These are phyloP conservation scores for Posidonia oceanica DNA, from an alignment of 116 monocot genomes.

Conservation along the genomic window DNA sequence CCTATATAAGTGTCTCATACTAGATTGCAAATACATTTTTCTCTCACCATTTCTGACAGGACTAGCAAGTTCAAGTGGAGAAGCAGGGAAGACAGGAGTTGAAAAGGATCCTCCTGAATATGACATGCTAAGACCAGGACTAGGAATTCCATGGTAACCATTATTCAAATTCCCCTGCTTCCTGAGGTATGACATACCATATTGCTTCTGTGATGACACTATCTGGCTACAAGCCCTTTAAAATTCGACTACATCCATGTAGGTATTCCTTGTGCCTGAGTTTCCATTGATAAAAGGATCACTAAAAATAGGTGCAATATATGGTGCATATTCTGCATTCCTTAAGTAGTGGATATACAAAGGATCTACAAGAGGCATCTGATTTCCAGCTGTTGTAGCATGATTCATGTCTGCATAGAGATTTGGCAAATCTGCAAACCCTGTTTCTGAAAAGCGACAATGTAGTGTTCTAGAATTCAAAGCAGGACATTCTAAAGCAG, in stretches of 20 bases:
- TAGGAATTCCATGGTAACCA: constrained; percentile 43
- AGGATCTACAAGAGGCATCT: constrained; percentile 27
- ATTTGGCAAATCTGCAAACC: constrained; percentile 28
- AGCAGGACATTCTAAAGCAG: constrained; percentile 2
- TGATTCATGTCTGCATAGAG: constrained; percentile 29
- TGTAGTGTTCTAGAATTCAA: too few species aligned
- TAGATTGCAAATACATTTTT: constrained; percentile 33
- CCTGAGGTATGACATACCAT: constrained; percentile 30
- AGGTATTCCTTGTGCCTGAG: constrained; percentile 25
- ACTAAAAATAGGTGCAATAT: constrained; percentile 24
- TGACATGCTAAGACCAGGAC: constrained; percentile 40
- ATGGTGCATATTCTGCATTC: constrained; percentile 39
- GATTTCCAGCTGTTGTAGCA: constrained; percentile 29
- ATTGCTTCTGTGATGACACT: constrained; percentile 55
- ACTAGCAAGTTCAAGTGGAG: constrained; percentile 49
- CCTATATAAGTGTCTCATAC: constrained; percentile 46
- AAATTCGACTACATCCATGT: constrained; percentile 38
- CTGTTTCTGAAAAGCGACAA: too few species aligned
- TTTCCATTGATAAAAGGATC: constrained; percentile 35
- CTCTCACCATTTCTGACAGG: constrained; percentile 55
- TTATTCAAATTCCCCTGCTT: constrained; percentile 33
- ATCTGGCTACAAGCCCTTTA: constrained; percentile 34
- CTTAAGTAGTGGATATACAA: constrained; percentile 30
- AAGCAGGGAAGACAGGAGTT: constrained; percentile 32
- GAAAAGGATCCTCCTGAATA: constrained; percentile 48